Base-by-base conservation (phyloP, 73 alveolate genomes). In the Loxodes magnus region DNA sequence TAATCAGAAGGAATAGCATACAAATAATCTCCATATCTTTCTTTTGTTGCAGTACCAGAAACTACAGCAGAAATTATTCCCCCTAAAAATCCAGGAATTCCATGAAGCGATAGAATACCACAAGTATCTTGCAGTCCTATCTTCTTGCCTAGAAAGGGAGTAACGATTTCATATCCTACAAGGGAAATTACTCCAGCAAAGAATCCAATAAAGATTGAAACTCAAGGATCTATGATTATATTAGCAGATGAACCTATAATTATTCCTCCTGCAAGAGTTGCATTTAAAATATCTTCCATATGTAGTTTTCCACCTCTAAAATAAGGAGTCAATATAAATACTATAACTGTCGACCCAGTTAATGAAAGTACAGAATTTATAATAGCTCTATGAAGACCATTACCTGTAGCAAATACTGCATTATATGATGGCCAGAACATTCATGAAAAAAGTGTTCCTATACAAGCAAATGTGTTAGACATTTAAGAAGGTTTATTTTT, bases 261-360 rank as follows among this genome's bases (percentile, higher is more conserved):
- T 19, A 79, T 87, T 14, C 96, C 93, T 41, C 96, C 96, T 29
- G 90, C 92, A 27, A 79, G 66, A 16, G 93, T 23, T 0, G 93
- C 87, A 51, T 79, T 79, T 17, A 74, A 64, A 30, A 84, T 56
- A 62, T 71, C 67, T 26, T 67, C 86, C 67, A 84, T 79, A 43
- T 73, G 57, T 10, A 84, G 33, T 46, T 83, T 78, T 22, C 82
- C 92, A 3, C 37, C 54, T 43, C 53, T 35, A 35, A 72, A 20
- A 20, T 74, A 14, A n/a, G 55, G 44, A 6, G 96, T 72, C 29
- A 52, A 29, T 2, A 79, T 52, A 67, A 78, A 73, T 4, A 89
- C 51, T 2, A 72, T 68, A 21, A 73, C 39, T 36, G 58, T 30
- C 22, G 79, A 53, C 9, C 84, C 82, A 24, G 67, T 12, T 14